Evolutionary conservation across 495 filamentous ascomycete genomes (phyloP), one percentile per base, ranked within the genome.

Genomic region (Neurospora tetrasperma): DNA sequence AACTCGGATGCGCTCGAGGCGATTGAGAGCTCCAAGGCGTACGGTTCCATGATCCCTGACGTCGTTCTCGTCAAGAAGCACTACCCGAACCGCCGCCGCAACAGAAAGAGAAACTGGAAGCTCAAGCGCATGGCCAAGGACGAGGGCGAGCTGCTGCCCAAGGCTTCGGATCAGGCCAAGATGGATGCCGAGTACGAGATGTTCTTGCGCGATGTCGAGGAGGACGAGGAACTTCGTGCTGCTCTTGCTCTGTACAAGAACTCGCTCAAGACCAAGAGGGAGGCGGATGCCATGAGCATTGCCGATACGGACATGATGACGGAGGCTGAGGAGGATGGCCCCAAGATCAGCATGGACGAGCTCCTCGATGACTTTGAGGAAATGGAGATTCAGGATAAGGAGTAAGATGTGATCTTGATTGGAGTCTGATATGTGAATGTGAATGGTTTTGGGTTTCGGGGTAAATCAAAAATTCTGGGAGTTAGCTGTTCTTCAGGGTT

Each of bases 141-240:
- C 69, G 92, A 98, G 78, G 90, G 91, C 66, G 93, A 94, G 74
- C 86, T 96, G 80, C 81, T 91, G 69, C 90, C 89, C 42, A 89
- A 90, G 81, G 92, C 93, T 79, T 84, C 93, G 70, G 95, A 98
- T 79, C 90, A 92, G 75, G 91, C 93, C 71, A 87, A 89, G 62
- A 89, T 94, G 78, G 96, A 98, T 75, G 86, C 88, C 46, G 96
- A 99, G 81, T 98, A 94, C 79, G 96, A 99, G 85, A 89, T 92
- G 89, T 99, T 99, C 89, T 83, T 99, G 83, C 89, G 92, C 48
- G 96, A 98, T 81, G 91, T 99, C 12, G 96, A 99, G 81, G 94
- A 97, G 79, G 96, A 99, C 79, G 86, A 90, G 46, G 96, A 99
- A 76, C 85, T 99, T 70, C 86, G 95, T 39, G 84, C 88, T 70